phyloP scores from a whole-genome alignment of 2,329 filamentous ascomycete genomes.

The Sphaerostilbella broomeana region DNA sequence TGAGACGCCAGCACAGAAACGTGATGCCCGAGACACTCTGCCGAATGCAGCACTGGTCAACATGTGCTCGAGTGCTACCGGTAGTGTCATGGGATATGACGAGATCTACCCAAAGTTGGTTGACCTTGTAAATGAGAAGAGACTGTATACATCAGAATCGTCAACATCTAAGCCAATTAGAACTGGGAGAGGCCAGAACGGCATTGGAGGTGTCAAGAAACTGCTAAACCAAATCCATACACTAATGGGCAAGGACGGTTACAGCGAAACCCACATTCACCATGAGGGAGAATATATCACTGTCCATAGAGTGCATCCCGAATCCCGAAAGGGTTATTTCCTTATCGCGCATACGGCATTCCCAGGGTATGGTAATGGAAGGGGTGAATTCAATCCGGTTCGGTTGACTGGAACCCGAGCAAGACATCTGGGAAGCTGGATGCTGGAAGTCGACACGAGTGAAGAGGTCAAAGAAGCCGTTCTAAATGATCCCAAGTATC shows the following conservation, averaged over 20 bases:
- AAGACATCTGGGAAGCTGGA: slow-evolving; percentile 84
- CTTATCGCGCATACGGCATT: slow-evolving; percentile 94
- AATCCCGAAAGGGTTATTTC: slow-evolving; percentile 89
- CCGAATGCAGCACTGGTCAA: slow-evolving; percentile 89
- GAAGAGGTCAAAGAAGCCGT: slow-evolving; percentile 60
- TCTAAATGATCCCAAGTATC: slow-evolving; percentile 59
- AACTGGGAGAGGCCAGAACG: slow-evolving; percentile 64
- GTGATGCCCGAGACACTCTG: slow-evolving; percentile 87
- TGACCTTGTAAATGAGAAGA: slow-evolving; percentile 86
- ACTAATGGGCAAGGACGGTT: slow-evolving; percentile 90
- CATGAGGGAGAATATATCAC: slow-evolving; percentile 96
- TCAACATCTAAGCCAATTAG: slow-evolving; percentile 56
- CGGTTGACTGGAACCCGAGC: slow-evolving; percentile 78
- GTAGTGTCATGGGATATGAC: slow-evolving; percentile 97
- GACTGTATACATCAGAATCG: slow-evolving; percentile 72
- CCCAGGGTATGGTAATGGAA: slow-evolving; percentile 79
- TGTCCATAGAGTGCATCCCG: slow-evolving; percentile 88
- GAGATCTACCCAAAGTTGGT: slow-evolving; percentile 90
- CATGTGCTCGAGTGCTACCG: slow-evolving; percentile 92
- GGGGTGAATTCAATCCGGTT: slow-evolving; percentile 72
- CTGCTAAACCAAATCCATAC: slow-evolving; percentile 91
- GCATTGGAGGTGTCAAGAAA: slow-evolving; percentile 87
- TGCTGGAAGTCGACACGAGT: slow-evolving; percentile 77
- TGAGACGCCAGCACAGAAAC: slow-evolving; percentile 89
- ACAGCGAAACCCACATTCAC: slow-evolving; percentile 92